Evolutionary conservation across 148 eudicot genomes (phyloP).

Genomic region (Amaranthus cruentus): DNA sequence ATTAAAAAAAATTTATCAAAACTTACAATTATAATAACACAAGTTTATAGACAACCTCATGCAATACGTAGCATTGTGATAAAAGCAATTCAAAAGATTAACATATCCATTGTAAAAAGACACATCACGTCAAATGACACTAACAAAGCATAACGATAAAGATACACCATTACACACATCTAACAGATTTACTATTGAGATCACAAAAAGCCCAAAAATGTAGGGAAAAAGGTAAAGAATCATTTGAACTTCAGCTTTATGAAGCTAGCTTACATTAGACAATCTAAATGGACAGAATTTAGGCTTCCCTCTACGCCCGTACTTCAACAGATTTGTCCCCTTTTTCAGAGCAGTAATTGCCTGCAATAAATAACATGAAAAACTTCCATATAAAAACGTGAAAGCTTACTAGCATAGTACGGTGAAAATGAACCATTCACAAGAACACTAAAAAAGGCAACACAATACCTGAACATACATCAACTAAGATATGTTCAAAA

Average conservation of each 20-base stretch:
- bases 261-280: constrained; percentile 39
- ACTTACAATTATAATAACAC: background rate
- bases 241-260: background rate
- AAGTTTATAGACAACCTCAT: background rate
- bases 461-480: background rate
- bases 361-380: constrained; percentile 14
- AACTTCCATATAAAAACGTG: constrained; percentile 3
- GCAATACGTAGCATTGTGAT: no score
- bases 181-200: background rate
- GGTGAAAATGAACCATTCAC: background rate
- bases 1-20: no score
- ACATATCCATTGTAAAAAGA: background rate
- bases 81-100: background rate
- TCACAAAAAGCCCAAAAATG: background rate
- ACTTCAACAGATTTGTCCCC: constrained; percentile 46
- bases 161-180: background rate
- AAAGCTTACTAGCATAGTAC: background rate
- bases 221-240: background rate
- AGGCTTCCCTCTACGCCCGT: constrained; percentile 54
- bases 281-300: constrained; percentile 47
- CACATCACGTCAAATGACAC: background rate
- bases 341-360: constrained; percentile 44
- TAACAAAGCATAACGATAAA: background rate
- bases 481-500: background rate
- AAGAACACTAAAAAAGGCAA: background rate